phyloP scores from a whole-genome alignment of 495 filamentous ascomycete genomes.

The Geoglossum glabrum region DNA sequence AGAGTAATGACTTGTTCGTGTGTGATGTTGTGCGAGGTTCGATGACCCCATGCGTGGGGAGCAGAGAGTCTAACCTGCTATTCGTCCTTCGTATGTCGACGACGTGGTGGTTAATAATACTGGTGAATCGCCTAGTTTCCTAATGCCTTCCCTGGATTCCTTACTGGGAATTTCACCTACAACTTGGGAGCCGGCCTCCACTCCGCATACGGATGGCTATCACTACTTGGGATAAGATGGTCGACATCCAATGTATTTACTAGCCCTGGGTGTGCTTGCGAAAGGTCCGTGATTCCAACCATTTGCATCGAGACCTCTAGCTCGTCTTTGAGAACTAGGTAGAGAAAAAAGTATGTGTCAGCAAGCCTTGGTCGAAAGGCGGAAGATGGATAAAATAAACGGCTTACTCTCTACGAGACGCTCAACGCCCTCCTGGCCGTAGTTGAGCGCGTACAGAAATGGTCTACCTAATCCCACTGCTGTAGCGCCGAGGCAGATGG shows the following conservation, averaged over 20 bases:
- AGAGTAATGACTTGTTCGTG: too few species aligned
- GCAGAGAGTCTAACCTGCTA: too few species aligned
- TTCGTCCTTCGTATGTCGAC: too few species aligned
- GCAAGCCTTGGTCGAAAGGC: background rate
- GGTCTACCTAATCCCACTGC: conserved; percentile 45
- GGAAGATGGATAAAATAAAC: background rate
- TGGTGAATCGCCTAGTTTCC: too few species aligned
- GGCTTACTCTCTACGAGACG: conserved; percentile 29
- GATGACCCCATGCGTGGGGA: too few species aligned
- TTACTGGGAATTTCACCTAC: background rate
- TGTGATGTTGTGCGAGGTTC: too few species aligned
- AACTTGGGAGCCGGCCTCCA: conserved; percentile 14
- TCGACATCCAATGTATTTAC: conserved; percentile 55
- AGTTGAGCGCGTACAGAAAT: conserved; percentile 32
- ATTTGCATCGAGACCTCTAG: conserved; percentile 62
- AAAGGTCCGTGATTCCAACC: conserved; percentile 49
- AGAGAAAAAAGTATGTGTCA: background rate
- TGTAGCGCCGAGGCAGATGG: conserved; percentile 41
- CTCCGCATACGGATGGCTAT: conserved; percentile 42
- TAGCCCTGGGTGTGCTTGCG: conserved; percentile 47
- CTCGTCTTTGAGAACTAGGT: conserved; percentile 57
- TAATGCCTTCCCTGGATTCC: too few species aligned
- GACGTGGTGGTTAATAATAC: too few species aligned
- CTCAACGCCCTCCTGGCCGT: conserved; percentile 23
- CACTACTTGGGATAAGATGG: conserved; percentile 36